Evolutionary conservation across 1,139 yeast genomes (phyloP).

Genomic region (Suhomyces yuchorum): DNA sequence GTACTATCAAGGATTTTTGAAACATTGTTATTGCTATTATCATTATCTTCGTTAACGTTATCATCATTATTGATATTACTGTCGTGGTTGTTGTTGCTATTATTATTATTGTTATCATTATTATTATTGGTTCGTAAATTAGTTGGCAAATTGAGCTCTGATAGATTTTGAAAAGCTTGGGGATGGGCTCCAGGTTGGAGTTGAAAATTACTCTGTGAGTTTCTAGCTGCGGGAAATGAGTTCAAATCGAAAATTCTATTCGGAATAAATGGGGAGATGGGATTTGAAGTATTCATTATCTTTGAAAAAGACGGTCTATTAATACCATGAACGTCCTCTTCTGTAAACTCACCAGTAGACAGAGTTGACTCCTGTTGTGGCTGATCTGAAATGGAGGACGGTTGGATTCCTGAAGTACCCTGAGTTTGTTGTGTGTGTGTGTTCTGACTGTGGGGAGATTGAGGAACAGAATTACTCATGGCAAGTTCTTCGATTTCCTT

Average conservation of each 20-base stretch:
- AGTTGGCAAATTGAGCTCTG: conserved; percentile 10
- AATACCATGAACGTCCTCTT: conserved; percentile 13
- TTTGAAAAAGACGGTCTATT: conserved; percentile 11
- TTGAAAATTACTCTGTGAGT: conserved; percentile 4
- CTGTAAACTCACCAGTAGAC: conserved; percentile 7
- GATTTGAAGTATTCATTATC: conserved; percentile 11
- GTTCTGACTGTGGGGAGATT: not conserved
- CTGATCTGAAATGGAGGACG: not conserved
- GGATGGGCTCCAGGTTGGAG: conserved; percentile 5
- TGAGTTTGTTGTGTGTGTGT: conserved; percentile 11
- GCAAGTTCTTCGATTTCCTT: conserved; percentile 29
- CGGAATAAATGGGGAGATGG: conserved; percentile 20
- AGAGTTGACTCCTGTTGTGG: not conserved
- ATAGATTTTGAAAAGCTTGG: conserved; percentile 8
- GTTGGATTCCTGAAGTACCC: conserved; percentile 3
- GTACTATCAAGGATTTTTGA: conserved; percentile 4
- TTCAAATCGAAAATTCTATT: conserved; percentile 20
- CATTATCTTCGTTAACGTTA: not conserved
- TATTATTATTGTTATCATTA: conserved; percentile 9
- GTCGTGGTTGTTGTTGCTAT: not conserved
- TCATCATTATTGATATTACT: conserved; percentile 4
- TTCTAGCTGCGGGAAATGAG: conserved; percentile 9
- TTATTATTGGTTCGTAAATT: conserved; percentile 3
- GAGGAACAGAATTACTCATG: conserved; percentile 5
- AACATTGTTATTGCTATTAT: not conserved